These are phyloP conservation scores for Helianthus annuus DNA, from an alignment of 129 eudicot genomes.

Conservation along the genomic window HanXRQr2.0-SUNRISE NC_035449.2:50225741-50226240, in stretches of 20 bases:
- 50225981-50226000: slow-evolving; percentile 89
- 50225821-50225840: slow-evolving; percentile 45
- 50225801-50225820: slow-evolving; percentile 37
- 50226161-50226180: slow-evolving; percentile 83
- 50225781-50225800: slow-evolving; percentile 11
- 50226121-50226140: slow-evolving; percentile 89
- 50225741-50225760: slow-evolving; percentile 37
- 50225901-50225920: slow-evolving; percentile 39
- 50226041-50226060: slow-evolving; percentile 76
- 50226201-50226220: slow-evolving; percentile 73
- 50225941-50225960: slow-evolving; percentile 71
- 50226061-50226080: slow-evolving; percentile 66
- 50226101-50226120: slow-evolving; percentile 92
- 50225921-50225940: slow-evolving; percentile 89
- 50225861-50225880: slow-evolving; percentile 83
- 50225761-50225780: slow-evolving; percentile 3
- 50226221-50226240: slow-evolving; percentile 77
- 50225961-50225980: slow-evolving; percentile 85
- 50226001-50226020: slow-evolving; percentile 83
- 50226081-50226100: slow-evolving; percentile 88
- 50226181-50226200: slow-evolving; percentile 81
- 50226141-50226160: slow-evolving; percentile 77
- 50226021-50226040: slow-evolving; percentile 74
- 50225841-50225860: slow-evolving; percentile 43
- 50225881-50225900: slow-evolving; percentile 42